Conservation (phyloP, 352 stramenopile genomes). For the Globisporangium middletonii region DNA sequence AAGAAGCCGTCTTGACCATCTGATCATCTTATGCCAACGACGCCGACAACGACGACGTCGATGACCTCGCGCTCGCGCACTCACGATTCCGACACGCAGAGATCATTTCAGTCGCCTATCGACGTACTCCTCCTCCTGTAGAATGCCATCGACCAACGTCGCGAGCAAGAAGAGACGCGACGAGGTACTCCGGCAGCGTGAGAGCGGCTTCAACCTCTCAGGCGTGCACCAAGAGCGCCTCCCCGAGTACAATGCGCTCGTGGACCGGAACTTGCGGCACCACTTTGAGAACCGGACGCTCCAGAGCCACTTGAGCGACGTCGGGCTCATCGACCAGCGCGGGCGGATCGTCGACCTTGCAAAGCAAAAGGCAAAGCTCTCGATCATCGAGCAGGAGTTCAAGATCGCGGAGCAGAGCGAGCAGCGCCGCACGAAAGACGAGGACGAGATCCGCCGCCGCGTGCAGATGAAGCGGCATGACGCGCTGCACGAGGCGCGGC, state of each 20-base stretch:
- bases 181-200: conserved; percentile 39
- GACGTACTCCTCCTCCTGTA: background rate
- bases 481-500: conserved; percentile 69
- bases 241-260: conserved; percentile 83
- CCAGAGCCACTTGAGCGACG: conserved; percentile 73
- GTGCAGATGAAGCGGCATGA: conserved; percentile 88
- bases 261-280: conserved; percentile 86
- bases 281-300: conserved; percentile 82
- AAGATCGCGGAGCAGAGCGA: conserved; percentile 81
- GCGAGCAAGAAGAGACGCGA: conserved; percentile 34
- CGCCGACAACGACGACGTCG: too few relatives aligned
- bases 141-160: conserved; percentile 6
- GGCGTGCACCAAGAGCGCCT: conserved; percentile 65
- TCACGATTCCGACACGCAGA: too few relatives aligned
- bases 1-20: too few relatives aligned
- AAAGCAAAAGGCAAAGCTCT: conserved; percentile 85
- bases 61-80: too few relatives aligned
- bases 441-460: conserved; percentile 81
- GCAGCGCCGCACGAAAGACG: conserved; percentile 63
- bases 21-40: too few relatives aligned
- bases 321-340: conserved; percentile 81
- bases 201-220: conserved; percentile 53
- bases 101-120: too few relatives aligned
- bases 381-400: conserved; percentile 92
- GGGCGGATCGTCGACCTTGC: conserved; percentile 88